Percentiles rank a stretch among this genome's conserved stretches.
These are phyloP conservation scores for Mercurialis annua DNA, from an alignment of 345 rosid species.

Conservation along the genomic window DNA sequence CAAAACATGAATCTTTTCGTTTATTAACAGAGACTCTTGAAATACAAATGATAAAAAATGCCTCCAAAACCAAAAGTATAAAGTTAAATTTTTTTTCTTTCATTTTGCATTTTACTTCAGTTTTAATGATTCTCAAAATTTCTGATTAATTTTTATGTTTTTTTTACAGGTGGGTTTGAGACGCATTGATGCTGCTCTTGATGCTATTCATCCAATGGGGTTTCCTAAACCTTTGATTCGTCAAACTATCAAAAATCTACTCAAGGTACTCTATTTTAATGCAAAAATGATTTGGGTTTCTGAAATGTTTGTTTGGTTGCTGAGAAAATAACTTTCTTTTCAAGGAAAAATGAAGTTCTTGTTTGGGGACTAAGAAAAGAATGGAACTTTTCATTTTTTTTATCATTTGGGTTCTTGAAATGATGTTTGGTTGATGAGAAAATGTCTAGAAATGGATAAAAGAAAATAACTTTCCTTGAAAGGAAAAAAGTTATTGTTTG, in stretches of 20 bases:
- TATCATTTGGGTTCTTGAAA: not conserved
- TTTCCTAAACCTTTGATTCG: conserved; percentile 24
- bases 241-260: conserved; percentile 24
- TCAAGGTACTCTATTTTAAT: conserved; percentile 19
- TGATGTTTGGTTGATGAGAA: not conserved
- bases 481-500: not conserved
- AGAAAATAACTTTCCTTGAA: not conserved
- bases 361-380: not conserved
- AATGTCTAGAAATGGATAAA: not conserved
- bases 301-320: conserved; percentile 2
- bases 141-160: no score
- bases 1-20: not conserved
- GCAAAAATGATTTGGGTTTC: not conserved
- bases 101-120: no score
- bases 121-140: not conserved
- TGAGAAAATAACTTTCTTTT: not conserved
- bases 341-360: not conserved
- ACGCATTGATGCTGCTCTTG: conserved; percentile 45
- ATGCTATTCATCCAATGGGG: conserved; percentile 29
- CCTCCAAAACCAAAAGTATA: conserved; percentile 14
- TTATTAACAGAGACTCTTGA: not conserved
- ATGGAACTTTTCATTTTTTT: not conserved
- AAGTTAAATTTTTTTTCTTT: not conserved
- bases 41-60: not conserved
- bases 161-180: conserved; percentile 27